phyloP scores from a whole-genome alignment of 1,284 basidiomycete species.

The Ustilago shanxiensis region DNA sequence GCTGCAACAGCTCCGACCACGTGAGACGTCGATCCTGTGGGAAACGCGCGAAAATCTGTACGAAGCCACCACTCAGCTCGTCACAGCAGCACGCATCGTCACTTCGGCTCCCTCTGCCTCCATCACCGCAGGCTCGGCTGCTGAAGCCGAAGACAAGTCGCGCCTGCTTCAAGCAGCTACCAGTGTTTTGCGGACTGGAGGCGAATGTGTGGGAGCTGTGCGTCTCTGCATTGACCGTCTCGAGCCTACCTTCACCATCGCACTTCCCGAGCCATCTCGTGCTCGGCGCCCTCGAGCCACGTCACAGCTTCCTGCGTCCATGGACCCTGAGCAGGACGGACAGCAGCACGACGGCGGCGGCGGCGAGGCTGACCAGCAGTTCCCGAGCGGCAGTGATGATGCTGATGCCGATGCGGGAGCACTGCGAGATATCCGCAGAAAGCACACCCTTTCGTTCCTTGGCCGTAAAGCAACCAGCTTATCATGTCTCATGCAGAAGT shows the following conservation, averaged over 20 bases:
- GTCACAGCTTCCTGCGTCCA: slow-evolving; percentile 10
- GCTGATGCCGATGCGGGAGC: slow-evolving; percentile 15
- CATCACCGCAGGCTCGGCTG: slow-evolving; percentile 71
- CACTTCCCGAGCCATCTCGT: slow-evolving; percentile 37
- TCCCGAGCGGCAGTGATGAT: slow-evolving; percentile 1
- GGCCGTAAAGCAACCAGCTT: slow-evolving; percentile 73
- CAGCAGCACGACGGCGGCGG: slow-evolving; percentile 15
- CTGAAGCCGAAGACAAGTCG: slow-evolving; percentile 84
- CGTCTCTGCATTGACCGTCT: slow-evolving; percentile 58
- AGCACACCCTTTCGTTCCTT: slow-evolving; percentile 72
- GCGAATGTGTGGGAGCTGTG: slow-evolving; percentile 63
- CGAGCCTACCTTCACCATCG: slow-evolving; percentile 40
- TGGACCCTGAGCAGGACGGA: slow-evolving; percentile 12
- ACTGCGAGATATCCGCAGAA: slow-evolving; percentile 49
- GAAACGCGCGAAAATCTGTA: slow-evolving; percentile 85
- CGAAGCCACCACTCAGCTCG: slow-evolving; percentile 84
- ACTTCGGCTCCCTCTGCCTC: slow-evolving; percentile 72
- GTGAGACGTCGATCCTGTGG: slow-evolving; percentile 57
- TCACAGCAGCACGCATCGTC: slow-evolving; percentile 81
- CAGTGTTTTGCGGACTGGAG: slow-evolving; percentile 77
- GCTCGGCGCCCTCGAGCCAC: slow-evolving; percentile 24
- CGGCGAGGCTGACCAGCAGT: slow-evolving; percentile 4
- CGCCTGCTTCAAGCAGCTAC: slow-evolving; percentile 85
- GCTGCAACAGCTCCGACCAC: slow-evolving; percentile 50
- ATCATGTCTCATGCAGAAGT: slow-evolving; percentile 66